Base-by-base conservation (phyloP, 371 early-diverging fungal species). In the Apophysomyces variabilis region DNA sequence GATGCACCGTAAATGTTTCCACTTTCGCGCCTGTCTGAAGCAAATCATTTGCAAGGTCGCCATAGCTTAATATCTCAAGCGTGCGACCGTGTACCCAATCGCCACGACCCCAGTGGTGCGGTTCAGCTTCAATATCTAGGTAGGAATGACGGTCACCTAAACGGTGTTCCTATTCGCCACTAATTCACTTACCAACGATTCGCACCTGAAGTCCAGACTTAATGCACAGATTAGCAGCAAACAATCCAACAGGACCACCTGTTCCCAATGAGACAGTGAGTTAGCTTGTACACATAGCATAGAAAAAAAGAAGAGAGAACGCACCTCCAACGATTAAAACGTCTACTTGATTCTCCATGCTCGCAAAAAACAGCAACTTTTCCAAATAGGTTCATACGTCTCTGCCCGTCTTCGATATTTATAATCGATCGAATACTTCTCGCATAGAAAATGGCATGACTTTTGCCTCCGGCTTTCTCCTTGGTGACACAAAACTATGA, bases 41-140 rank as follows among this genome's bases (percentile, higher is more conserved):
- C 13, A 82, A 18, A 35, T 82, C 79, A 8, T 61, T 38, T 32
- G 62, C 68, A 6, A 82, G 57, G 16, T 72, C 72, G 2, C 76
- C 73, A 46, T 68, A 57, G 43, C 77, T 77, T 16, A 82, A 54
- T 1, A 82, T 57, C 59, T 79, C 79, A 37, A 82, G 64, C 0
- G 82, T 79, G 45, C 82, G 77, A 0, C 82, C 82, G 50, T 78
- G 79, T 38, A 81, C 75, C 79, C 79, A 78, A 39, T 81, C 82
- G 46, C 82, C 82, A 61, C 82, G 67, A 32, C 82, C 82, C 82
- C 82, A 81, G 61, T 81, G 82, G 35, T 78, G 78, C 9, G 82
- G 82, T 50, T 78, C 76, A 54, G 66, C 68, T 57, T 79, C 82
- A 16, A 79, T 72, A 50, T 50, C 54, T 50, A 21, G 46, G 8